Base-by-base conservation (phyloP, 2,329 filamentous ascomycete species). In the Aspergillus sergii region DNA sequence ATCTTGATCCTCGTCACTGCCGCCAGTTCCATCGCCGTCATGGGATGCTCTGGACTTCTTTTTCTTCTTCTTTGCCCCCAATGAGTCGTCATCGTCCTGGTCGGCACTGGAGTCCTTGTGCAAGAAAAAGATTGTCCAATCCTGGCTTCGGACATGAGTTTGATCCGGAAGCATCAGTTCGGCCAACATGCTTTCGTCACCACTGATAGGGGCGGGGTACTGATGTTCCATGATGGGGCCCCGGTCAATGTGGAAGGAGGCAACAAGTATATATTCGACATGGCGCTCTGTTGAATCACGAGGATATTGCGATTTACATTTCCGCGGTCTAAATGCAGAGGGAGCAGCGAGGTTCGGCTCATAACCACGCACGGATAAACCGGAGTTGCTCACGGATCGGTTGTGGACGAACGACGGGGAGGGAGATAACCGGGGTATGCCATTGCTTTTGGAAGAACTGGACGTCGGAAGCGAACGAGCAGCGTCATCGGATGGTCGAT, bases 71-170 rank as follows among this genome's bases (percentile, higher is more conserved):
- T 73, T 75, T 23, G 83, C 73, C 79, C 79, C 68, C 78, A 81
- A 60, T 76, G 83, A 71, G 70, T 92, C 90, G 61, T 89, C 86
- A 34, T 93, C 91, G 64, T 96, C 91, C 64, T 95, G 94, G 62
- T 92, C 90, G 57, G 90, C 88, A 64, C 88, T 94, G 4, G 90
- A 92, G 76, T 99, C 95, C 77, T 98, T 98, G 81, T 99, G 95
- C 61, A 99, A 78, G 76, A 99, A 99, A 82, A 99, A 99, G 60
- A 98, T 97, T 48, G 95, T 99, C 95, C 95, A 99, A 77, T 99
- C 95, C 79, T 98, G 94, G 73, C 91, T 94, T 45, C 95, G 88
- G 65, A 95, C 89, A 80, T 99, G 95, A 26, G 94, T 93, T 79
- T 98, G 94, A 78, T 99, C 95, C 0, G 95, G 95, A 76, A 99